Evolutionary conservation across 2,329 filamentous ascomycete genomes (phyloP).

Genomic region (Pochonia chlamydosporia): DNA sequence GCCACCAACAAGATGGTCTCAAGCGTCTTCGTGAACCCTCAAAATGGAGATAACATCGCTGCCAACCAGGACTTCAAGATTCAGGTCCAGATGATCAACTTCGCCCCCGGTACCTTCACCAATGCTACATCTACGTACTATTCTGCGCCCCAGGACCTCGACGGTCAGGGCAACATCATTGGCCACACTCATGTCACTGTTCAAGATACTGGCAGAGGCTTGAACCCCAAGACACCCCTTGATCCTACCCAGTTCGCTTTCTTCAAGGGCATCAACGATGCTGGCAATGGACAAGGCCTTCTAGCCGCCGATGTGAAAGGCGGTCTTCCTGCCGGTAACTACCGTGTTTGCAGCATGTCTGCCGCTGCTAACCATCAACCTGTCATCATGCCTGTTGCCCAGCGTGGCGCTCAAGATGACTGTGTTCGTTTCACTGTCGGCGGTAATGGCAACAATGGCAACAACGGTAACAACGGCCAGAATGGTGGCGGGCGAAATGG

Average conservation of each 20-base stretch:
- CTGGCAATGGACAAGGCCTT: constrained; percentile 48
- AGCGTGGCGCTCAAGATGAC: constrained; percentile 62
- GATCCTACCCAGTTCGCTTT: constrained; percentile 51
- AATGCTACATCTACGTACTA: constrained; percentile 57
- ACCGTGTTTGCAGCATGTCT: constrained; percentile 60
- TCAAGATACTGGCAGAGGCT: constrained; percentile 45
- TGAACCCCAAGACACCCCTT: constrained; percentile 46
- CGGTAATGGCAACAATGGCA: constrained; percentile 14
- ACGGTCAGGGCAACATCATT: constrained; percentile 42
- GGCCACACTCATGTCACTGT: constrained; percentile 56
- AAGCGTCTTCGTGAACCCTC: constrained; percentile 45
- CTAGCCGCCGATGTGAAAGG: constrained; percentile 48
- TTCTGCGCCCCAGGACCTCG: constrained; percentile 49
- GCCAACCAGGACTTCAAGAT: constrained; percentile 47
- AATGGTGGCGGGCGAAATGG: too few relatives aligned
- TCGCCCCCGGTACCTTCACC: constrained; percentile 54
- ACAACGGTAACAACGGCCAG: constrained; percentile 12
- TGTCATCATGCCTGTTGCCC: constrained; percentile 60
- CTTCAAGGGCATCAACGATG: constrained; percentile 63
- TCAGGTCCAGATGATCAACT: constrained; percentile 45
- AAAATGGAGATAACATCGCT: constrained; percentile 42
- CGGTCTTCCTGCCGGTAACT: constrained; percentile 57
- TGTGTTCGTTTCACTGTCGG: constrained; percentile 55
- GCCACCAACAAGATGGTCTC: constrained; percentile 51
- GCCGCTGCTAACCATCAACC: constrained; percentile 61